Percentiles rank a stretch among this genome's conserved stretches.
Conservation (phyloP, 345 rosid genomes). For the Corchorus capsularis region DNA sequence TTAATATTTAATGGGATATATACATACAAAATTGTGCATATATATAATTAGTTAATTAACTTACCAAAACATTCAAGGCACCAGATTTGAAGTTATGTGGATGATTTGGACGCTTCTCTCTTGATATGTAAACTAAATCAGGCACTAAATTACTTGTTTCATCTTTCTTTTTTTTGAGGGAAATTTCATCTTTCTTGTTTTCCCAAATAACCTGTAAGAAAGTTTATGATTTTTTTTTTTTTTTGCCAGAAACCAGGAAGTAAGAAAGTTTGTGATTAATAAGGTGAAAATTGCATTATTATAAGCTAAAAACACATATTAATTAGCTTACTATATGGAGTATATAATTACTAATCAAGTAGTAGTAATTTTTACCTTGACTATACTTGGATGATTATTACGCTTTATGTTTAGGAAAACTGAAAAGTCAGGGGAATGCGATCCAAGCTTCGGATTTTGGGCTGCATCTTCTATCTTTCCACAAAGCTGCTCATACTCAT, state of each 20-base stretch:
- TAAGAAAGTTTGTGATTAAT: no score
- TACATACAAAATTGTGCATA: neutral
- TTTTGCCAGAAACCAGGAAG: no score
- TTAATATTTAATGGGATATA: no score
- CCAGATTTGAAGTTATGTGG: conserved; percentile 69
- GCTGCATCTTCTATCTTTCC: conserved; percentile 43
- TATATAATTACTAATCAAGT: no score
- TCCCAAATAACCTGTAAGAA: conserved; percentile 55
- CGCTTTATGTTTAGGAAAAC: conserved; percentile 40
- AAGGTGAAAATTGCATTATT: no score
- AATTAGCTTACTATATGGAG: no score
- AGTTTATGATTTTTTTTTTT: neutral
- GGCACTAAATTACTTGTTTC: conserved; percentile 39
- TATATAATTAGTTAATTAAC: neutral
- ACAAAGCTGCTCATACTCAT: conserved; percentile 47
- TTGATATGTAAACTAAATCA: conserved; percentile 57
- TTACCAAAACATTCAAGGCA: conserved; percentile 73
- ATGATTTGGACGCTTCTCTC: conserved; percentile 59
- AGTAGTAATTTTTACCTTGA: conserved; percentile 41
- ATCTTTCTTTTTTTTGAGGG: conserved; percentile 33
- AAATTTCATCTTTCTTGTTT: conserved; percentile 32
- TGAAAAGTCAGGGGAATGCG: conserved; percentile 38
- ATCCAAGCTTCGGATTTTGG: neutral
- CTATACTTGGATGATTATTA: conserved; percentile 49
- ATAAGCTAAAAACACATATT: no score